Conservation (phyloP, 116 monocot genomes). For the Zostera marina region DNA sequence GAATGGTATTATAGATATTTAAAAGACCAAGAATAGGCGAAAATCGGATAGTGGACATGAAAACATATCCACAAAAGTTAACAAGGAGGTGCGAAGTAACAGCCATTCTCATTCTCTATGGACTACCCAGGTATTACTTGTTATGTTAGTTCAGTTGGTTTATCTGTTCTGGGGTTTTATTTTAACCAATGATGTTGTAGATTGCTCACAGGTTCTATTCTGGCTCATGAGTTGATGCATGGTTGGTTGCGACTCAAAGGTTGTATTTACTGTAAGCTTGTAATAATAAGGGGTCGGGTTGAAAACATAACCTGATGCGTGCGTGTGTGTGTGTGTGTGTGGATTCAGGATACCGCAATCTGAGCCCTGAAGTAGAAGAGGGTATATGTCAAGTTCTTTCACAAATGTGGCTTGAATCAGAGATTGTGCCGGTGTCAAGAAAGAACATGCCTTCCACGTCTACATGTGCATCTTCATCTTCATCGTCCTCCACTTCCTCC, state of each 20-base stretch:
- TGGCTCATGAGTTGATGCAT: constrained; percentile 97
- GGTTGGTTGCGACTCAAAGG: constrained; percentile 95
- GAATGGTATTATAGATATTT: too few species aligned
- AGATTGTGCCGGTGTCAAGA: constrained; percentile 42
- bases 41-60: constrained; percentile 67
- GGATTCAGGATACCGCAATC: constrained; percentile 47
- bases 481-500: constrained; percentile 36
- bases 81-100: constrained; percentile 81
- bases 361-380: constrained; percentile 80
- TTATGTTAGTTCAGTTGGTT: neutral
- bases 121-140: constrained; percentile 62
- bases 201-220: constrained; percentile 84
- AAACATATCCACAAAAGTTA: constrained; percentile 69
- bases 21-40: constrained; percentile 64
- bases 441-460: constrained; percentile 25
- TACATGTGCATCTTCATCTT: constrained; percentile 15
- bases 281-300: neutral
- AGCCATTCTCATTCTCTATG: constrained; percentile 87
- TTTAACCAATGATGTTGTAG: constrained; percentile 45
- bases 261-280: constrained; percentile 6
- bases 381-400: constrained; percentile 90
- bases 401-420: constrained; percentile 93
- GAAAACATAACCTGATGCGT: neutral
- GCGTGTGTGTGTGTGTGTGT: neutral
- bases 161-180: too few species aligned